Conservation (phyloP, 257 asterid species). For the Ballota nigra region DNA sequence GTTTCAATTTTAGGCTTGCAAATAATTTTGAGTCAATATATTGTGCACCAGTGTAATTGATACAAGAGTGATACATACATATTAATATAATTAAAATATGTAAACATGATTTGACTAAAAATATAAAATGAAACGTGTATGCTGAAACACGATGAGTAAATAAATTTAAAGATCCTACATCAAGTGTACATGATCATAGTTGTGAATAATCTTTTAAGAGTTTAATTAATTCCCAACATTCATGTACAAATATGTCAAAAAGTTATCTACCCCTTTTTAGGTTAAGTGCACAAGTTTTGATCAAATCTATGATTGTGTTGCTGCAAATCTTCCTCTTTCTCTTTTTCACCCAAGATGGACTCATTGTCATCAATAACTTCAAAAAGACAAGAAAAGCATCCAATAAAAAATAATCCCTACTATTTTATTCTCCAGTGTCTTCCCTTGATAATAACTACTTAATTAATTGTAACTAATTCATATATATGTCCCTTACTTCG, state of each 20-base stretch:
- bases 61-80: no score
- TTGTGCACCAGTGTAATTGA: no score
- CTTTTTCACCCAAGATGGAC: conserved; percentile 20
- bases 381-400: conserved; percentile 56
- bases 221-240: background rate
- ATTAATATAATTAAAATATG: no score
- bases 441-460: background rate
- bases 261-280: conserved; percentile 12
- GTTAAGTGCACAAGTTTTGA: conserved; percentile 22
- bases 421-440: conserved; percentile 20
- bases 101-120: no score
- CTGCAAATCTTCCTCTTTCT: background rate
- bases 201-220: no score
- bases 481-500: conserved; percentile 24
- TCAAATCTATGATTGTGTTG: conserved; percentile 35
- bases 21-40: background rate
- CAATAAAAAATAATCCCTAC: conserved; percentile 39
- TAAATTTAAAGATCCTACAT: no score
- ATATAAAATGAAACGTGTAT: no score
- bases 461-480: background rate
- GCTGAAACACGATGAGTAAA: no score
- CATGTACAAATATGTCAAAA: conserved; percentile 25
- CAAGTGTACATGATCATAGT: no score
- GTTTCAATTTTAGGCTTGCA: conserved; percentile 14
- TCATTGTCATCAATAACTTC: conserved; percentile 33